These are phyloP conservation scores for Metarhizium brunneum DNA, from an alignment of 2,329 filamentous ascomycete species.

Conservation along the genomic window DNA sequence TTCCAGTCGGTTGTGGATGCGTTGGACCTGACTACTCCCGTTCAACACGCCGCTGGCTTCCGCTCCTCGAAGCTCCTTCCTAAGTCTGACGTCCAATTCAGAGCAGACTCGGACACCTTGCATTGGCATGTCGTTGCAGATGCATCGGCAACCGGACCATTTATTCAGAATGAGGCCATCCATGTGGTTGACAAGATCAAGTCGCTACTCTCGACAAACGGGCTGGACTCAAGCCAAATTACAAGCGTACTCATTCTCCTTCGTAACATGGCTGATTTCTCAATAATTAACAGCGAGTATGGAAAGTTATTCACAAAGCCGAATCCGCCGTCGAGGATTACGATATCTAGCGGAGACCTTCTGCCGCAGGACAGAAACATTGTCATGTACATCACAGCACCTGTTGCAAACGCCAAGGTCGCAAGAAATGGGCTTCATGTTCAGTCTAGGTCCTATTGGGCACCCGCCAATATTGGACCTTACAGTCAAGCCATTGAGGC, in stretches of 20 bases:
- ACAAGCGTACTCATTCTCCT: slow-evolving; percentile 59
- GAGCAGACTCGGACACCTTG: slow-evolving; percentile 12
- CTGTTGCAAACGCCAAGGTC: slow-evolving; percentile 15
- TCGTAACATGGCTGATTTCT: slow-evolving; percentile 71
- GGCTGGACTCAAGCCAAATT: slow-evolving; percentile 28
- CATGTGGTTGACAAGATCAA: slow-evolving; percentile 37
- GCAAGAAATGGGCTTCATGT: slow-evolving; percentile 66
- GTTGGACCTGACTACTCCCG: slow-evolving; percentile 10
- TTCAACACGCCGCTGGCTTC: no score
- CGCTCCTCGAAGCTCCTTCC: background rate
- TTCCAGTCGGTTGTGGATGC: slow-evolving; percentile 38
- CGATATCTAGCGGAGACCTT: slow-evolving; percentile 63
- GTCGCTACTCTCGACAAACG: slow-evolving; percentile 24
- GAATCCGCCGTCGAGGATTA: slow-evolving; percentile 79
- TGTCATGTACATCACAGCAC: slow-evolving; percentile 45
- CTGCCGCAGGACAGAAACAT: slow-evolving; percentile 53
- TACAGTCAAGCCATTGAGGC: slow-evolving; percentile 81
- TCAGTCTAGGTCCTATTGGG: slow-evolving; percentile 92
- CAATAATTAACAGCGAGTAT: slow-evolving; percentile 66
- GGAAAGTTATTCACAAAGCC: slow-evolving; percentile 63
- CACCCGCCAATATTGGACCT: slow-evolving; percentile 92
- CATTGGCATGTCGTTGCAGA: slow-evolving; percentile 32
- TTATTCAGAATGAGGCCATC: slow-evolving; percentile 38
- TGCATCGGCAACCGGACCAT: slow-evolving; percentile 10
- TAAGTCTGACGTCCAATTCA: background rate